Evolutionary conservation across 2,329 filamentous ascomycete genomes (phyloP), one percentile per base, ranked within the genome.

Genomic region (Epichloe bromicola): DNA sequence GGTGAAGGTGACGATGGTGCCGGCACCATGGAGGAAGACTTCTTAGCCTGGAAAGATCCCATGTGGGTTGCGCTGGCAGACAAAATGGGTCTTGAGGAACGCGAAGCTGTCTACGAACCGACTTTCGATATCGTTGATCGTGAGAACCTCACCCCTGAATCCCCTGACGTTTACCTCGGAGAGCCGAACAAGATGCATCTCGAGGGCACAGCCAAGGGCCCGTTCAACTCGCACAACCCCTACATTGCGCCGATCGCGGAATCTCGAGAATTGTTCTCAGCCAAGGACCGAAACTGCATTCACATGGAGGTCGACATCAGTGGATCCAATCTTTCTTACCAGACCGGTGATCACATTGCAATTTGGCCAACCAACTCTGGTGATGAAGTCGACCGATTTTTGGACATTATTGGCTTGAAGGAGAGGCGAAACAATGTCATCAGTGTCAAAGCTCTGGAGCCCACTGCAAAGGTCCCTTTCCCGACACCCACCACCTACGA

Each of bases 21-120:
- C 57, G 93, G 94, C 55, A 98, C 93, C 52, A 98, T 98, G 94
- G 93, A 98, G 72, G 94, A 98, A 72, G 94, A 98, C 63, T 98
- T 97, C 69, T 73, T 98, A 61, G 88, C 91, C 58, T 98, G 93
- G 93, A 98, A 98, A 73, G 93, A 98, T 63, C 90, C 90, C 55
- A 98, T 98, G 93, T 98, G 94, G 93, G 74, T 79, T 61, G 86
- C 86, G 54, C 75, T 98, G 49, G 76, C 85, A 23, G 79, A 87
- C 57, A 82, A 87, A 64, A 88, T 98, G 85, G 80, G 80, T 50
- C 74, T 98, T 51, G 86, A 97, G 69, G 93, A 98, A 71, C 89
- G 93, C 53, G 94, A 98, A 66, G 88, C 90, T 55, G 83, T 95
- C 54, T 98, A 97, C 67, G 94, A 98, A 67, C 88, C 93, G 47